phyloP scores from a whole-genome alignment of 148 eudicot species.

The Chenopodium formosanum region DNA sequence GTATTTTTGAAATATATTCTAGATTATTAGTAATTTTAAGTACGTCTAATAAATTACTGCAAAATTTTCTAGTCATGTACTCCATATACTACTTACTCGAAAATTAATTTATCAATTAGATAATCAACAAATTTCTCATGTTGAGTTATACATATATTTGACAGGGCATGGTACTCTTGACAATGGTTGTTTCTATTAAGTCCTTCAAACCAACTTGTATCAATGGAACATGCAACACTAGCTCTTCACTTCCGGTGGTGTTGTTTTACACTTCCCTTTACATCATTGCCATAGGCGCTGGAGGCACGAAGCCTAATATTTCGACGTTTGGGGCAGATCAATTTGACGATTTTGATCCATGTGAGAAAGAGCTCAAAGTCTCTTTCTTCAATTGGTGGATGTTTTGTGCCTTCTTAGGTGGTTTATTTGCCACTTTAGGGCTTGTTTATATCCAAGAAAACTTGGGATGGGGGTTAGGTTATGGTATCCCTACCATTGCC shows the following conservation, averaged over 20 bases:
- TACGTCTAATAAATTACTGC: not conserved
- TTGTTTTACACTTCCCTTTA: slow-evolving; percentile 77
- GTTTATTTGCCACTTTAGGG: slow-evolving; percentile 60
- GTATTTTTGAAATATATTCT: no score
- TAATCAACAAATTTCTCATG: no score
- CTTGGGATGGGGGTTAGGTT: slow-evolving; percentile 87
- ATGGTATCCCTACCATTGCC: slow-evolving; percentile 75
- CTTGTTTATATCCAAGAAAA: slow-evolving; percentile 92
- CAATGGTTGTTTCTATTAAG: slow-evolving; percentile 65
- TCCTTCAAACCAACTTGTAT: slow-evolving; percentile 55
- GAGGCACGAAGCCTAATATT: slow-evolving; percentile 90
- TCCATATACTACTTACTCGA: no score
- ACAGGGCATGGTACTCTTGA: slow-evolving; percentile 80
- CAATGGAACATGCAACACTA: slow-evolving; percentile 55
- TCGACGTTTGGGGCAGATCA: slow-evolving; percentile 95
- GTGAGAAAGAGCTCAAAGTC: slow-evolving; percentile 62
- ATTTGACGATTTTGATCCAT: slow-evolving; percentile 63
- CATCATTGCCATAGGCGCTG: slow-evolving; percentile 75
- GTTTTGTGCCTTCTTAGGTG: slow-evolving; percentile 75
- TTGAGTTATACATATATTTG: no score
- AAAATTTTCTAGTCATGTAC: no score
- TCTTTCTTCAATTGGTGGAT: slow-evolving; percentile 99
- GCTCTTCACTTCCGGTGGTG: slow-evolving; percentile 42
- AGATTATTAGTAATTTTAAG: no score
- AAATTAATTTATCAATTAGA: no score